Conservation (phyloP, 73 alveolate species). For the Durusdinium trenchii region DNA sequence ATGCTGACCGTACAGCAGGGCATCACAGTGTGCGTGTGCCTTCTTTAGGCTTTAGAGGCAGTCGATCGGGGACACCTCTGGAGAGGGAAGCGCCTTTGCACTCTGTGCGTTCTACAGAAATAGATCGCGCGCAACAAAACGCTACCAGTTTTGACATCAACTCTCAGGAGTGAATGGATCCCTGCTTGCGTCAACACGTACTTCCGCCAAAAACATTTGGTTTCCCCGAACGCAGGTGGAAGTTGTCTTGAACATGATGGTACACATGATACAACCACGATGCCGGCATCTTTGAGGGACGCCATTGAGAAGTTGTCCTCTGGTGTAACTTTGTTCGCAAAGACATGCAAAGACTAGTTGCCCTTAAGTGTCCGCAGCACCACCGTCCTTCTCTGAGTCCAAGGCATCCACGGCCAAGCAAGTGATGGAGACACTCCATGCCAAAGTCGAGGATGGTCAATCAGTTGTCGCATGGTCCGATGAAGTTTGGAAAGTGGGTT, state of each 20-base stretch:
- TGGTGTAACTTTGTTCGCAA: not conserved
- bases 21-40: too few species aligned
- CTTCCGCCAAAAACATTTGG: too few species aligned
- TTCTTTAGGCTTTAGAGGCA: too few species aligned
- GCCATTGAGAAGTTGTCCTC: not conserved
- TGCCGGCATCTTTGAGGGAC: not conserved
- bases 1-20: too few species aligned
- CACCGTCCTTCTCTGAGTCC: not conserved
- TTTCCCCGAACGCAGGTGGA: conserved; percentile 6
- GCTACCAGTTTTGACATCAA: too few species aligned
- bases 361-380: not conserved
- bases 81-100: too few species aligned
- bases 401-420: not conserved
- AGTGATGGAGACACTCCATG: not conserved
- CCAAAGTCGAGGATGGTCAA: not conserved
- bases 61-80: too few species aligned
- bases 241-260: too few species aligned
- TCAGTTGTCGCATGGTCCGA: not conserved
- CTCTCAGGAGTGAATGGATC: too few species aligned
- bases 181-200: too few species aligned
- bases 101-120: too few species aligned
- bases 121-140: too few species aligned
- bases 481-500: not conserved
- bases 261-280: not conserved
- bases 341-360: not conserved